These are phyloP conservation scores for Scenedesmus sp. DNA, from an alignment of 163 green algal genomes.

Conservation along the genomic window DNA sequence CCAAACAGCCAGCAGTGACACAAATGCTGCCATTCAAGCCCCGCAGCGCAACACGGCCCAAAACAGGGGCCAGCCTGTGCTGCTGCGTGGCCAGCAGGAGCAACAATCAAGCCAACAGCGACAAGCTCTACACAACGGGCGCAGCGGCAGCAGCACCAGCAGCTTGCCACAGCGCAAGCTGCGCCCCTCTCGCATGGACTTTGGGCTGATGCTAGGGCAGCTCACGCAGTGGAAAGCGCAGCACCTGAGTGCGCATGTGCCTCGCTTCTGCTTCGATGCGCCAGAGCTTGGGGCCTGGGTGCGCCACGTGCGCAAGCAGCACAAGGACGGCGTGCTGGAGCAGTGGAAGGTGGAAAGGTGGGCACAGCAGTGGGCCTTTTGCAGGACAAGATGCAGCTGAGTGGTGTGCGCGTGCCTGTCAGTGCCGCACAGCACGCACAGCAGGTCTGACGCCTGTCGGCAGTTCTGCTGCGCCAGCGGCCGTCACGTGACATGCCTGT, in stretches of 20 bases:
- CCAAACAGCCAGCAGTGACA: neutral
- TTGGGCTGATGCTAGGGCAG: slow-evolving; percentile 48
- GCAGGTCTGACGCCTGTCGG: too few species aligned
- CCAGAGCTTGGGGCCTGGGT: slow-evolving; percentile 58
- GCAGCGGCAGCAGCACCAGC: slow-evolving; percentile 1
- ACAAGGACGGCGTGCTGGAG: slow-evolving; percentile 37
- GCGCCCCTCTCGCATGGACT: slow-evolving; percentile 49
- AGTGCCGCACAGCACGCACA: too few species aligned
- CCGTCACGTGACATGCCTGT: neutral
- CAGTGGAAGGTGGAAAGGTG: slow-evolving; percentile 61
- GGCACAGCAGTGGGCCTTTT: neutral
- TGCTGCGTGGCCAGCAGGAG: neutral
- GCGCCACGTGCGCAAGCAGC: slow-evolving; percentile 40
- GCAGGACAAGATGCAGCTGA: neutral
- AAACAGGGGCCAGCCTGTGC: neutral
- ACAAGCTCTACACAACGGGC: neutral
- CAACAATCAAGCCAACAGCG: neutral
- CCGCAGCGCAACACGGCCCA: too few species aligned
- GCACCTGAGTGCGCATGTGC: slow-evolving; percentile 55
- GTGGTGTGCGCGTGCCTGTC: neutral
- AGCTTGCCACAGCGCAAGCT: slow-evolving; percentile 17
- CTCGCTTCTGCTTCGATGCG: slow-evolving; percentile 59
- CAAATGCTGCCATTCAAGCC: neutral
- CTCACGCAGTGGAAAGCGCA: slow-evolving; percentile 45
- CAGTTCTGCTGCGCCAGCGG: neutral